phyloP scores from a whole-genome alignment of 345 rosid genomes.

The Laguncularia racemosa region DNA sequence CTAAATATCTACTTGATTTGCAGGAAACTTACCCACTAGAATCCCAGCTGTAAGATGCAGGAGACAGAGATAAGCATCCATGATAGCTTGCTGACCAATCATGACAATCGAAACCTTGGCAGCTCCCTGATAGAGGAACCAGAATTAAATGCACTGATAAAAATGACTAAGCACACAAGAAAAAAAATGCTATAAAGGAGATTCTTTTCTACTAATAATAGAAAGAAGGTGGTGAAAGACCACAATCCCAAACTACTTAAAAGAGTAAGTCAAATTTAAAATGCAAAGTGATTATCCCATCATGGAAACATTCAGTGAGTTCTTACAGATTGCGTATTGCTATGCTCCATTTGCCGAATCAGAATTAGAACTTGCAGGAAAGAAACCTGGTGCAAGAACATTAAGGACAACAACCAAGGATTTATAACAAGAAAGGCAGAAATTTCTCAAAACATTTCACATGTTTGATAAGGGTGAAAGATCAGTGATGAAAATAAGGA shows the following conservation, averaged over 20 bases:
- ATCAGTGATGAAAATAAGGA: slow-evolving; percentile 36
- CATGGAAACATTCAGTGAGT: not conserved
- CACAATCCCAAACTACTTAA: slow-evolving; percentile 1
- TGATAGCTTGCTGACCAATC: slow-evolving; percentile 96
- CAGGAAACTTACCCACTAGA: slow-evolving; percentile 64
- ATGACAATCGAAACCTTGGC: slow-evolving; percentile 92
- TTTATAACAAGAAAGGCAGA: slow-evolving; percentile 2
- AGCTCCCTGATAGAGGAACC: slow-evolving; percentile 61
- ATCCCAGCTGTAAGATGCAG: slow-evolving; percentile 95
- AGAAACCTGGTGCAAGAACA: slow-evolving; percentile 52
- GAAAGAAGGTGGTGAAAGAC: not conserved
- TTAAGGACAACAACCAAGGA: slow-evolving; percentile 46
- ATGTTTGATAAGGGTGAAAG: not conserved
- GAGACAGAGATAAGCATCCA: slow-evolving; percentile 98
- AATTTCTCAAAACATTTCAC: not conserved
- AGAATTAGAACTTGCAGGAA: slow-evolving; percentile 92
- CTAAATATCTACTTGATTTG: not conserved
- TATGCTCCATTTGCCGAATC: slow-evolving; percentile 95
- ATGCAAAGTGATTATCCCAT: slow-evolving; percentile 1
- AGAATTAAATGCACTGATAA: not conserved
- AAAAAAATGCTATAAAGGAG: not conserved
- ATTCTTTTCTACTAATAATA: not conserved
- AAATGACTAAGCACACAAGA: not conserved
- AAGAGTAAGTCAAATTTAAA: not conserved
- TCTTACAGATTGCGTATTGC: slow-evolving; percentile 95